Evolutionary conservation across 2,329 filamentous ascomycete species (phyloP), one percentile per base, ranked within the genome.

Genomic region (Zasmidium citrigriseum): DNA sequence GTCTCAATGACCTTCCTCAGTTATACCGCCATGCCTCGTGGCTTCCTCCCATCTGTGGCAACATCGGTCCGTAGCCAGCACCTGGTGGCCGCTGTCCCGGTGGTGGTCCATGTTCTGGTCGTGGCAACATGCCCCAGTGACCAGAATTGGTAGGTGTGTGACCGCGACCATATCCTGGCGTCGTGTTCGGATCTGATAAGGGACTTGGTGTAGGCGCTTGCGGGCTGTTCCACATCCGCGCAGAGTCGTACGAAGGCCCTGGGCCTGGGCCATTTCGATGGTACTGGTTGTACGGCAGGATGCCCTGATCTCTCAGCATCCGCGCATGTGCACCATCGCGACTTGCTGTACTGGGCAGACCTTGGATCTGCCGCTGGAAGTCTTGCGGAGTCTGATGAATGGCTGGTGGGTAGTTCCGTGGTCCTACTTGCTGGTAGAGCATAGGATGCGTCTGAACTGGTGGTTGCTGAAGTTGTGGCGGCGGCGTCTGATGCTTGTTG

Each of bases 311-410:
- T 52, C 72, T 65, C 45, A 75, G 53, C 61, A 68, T 60, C 21
- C 71, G 67, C 4, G 72, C 69, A 45, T 72, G 70, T 5, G 67
- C 69, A 23, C 72, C 71, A 24, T 71, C 69, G 11, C 70, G 67
- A 46, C 67, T 71, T 9, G 69, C 64, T n/a, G 71, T 67, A 56
- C 68, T 70, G 7, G 68, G 66, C 55, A 67, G 61, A 22, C 67
- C 61, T 25, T 64, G 56, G 25, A 71, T 66, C 50, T 70, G 67
- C 24, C 63, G 64, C 51, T 78, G 76, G 45, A 80, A 80, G 2
- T 78, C 76, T 51, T 77, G 74, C 12, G 76, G 63, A 1, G 76
- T 78, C 56, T 78, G 76, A 59, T 80, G 64, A 51, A 61, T 34
- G 38, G 61, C 60, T 64, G 61, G 25, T 46, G 38, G 34, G 34